Base-by-base conservation (phyloP, 2,329 filamentous ascomycete genomes). In the Xylaria sp. region DNA sequence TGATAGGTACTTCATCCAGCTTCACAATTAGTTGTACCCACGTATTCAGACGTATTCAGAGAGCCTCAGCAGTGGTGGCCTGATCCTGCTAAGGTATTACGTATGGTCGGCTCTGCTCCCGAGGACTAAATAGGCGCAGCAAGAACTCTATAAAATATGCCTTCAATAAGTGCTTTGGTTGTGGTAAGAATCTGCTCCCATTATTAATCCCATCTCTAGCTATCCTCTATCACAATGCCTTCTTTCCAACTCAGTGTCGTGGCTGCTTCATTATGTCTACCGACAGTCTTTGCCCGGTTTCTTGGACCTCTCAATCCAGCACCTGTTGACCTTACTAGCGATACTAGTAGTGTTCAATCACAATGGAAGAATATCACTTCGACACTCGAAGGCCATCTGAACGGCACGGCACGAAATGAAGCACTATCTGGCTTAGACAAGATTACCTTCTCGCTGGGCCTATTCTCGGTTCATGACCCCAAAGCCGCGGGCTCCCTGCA, bases 381-480 rank as follows among this genome's bases (percentile, higher is more conserved):
- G 42, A 71, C 40, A 17, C 75, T 75, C 61, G 73, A 75, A 40
- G 60, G 15, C 51, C 67, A 73, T 54, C 65, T 74, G 51, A 67
- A 60, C n/a, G 63, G 66, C 6, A 74, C 64, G 54, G 58, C 44
- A 15, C 74, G 65, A 3, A 57, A 60, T 5, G 40, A 46, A 11
- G 65, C 51, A 49, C n/a, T 71, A 58, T 65, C 70, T n/a, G 65
- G 53, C 13, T 40, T 80, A 9, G 70, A 75, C 28, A 79, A 81
- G 38, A 63, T 78, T 42, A 82, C 80, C 23, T 83, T 82, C 68
- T 82, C 81, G 6, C 63, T 79, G 9, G 80, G 80, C 17, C 42
- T 82, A 51, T 82, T 82, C 70, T 82, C 81, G 2, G 63, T 79
- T 2, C 74, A 80, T 59, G 81, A 82, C 62, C 42, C 73, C 1